A percentile compares a stretch with the other conserved stretches of the same genome.
Evolutionary conservation across 768 basidiomycete species (phyloP).

Genomic region (Russula sp.): DNA sequence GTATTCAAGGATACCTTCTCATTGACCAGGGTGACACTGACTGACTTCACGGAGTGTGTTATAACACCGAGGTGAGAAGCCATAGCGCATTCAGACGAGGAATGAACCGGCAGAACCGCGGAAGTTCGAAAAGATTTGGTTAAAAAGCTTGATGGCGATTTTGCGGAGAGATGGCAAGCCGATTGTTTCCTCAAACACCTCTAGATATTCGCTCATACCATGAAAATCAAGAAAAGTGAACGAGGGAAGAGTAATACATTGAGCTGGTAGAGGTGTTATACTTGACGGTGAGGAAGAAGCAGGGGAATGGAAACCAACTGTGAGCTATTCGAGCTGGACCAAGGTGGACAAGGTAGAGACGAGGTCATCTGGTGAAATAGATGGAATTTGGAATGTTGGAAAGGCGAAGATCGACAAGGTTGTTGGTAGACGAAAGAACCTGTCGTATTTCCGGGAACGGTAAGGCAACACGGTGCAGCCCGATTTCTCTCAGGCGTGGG

Average conservation of each 20-base stretch:
- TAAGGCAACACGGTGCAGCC: not conserved
- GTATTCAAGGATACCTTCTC: not conserved
- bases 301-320: not conserved
- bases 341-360: not conserved
- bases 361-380: not conserved
- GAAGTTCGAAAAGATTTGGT: slow-evolving; percentile 5
- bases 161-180: not conserved
- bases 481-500: not conserved
- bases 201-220: slow-evolving; percentile 15
- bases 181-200: not conserved
- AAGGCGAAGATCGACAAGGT: not conserved
- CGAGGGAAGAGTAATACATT: not conserved
- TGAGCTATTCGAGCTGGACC: not conserved
- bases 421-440: slow-evolving; percentile 6
- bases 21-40: not conserved
- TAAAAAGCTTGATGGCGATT: not conserved
- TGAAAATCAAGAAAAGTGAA: not conserved
- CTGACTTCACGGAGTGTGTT: not conserved
- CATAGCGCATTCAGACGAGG: not conserved
- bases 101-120: slow-evolving; percentile 6
- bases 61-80: not conserved
- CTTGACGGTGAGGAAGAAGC: not conserved
- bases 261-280: not conserved
- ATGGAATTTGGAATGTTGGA: not conserved
- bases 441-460: slow-evolving; percentile 1